These are phyloP conservation scores for Aspergillus pseudonomiae DNA, from an alignment of 2,329 filamentous ascomycete genomes.

Conservation along the genomic window DNA sequence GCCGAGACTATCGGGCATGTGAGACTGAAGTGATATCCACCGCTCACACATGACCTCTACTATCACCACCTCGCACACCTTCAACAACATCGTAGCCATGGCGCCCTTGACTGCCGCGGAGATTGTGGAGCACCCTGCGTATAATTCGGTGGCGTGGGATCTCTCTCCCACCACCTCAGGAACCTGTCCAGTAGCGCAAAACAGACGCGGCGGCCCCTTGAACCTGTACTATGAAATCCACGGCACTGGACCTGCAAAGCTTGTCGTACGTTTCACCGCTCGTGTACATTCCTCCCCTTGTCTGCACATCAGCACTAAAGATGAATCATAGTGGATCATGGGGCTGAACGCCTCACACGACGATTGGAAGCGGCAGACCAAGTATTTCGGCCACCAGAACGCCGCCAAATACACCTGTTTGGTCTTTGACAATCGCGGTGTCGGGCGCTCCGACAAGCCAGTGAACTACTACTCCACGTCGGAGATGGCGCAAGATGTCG, in stretches of 20 bases:
- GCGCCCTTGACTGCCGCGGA: slow-evolving; percentile 36
- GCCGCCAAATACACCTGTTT: slow-evolving; percentile 71
- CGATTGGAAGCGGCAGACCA: slow-evolving; percentile 81
- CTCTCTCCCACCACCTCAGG: slow-evolving; percentile 68
- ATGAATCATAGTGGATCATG: slow-evolving; percentile 68
- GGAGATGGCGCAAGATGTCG: slow-evolving; percentile 78
- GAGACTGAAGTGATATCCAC: not conserved
- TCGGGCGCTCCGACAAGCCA: slow-evolving; percentile 79
- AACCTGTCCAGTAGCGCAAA: slow-evolving; percentile 65
- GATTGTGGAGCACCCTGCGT: slow-evolving; percentile 37
- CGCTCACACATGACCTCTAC: not conserved
- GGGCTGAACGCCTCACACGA: slow-evolving; percentile 71
- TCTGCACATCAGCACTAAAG: not conserved
- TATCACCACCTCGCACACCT: not conserved
- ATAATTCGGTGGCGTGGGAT: slow-evolving; percentile 33
- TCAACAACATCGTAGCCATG: slow-evolving; percentile 10
- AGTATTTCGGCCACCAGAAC: slow-evolving; percentile 75
- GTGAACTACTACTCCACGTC: slow-evolving; percentile 76
- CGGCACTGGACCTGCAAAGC: slow-evolving; percentile 69
- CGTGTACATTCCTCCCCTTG: not conserved
- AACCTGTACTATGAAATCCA: slow-evolving; percentile 80
- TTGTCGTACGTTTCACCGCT: slow-evolving; percentile 64
- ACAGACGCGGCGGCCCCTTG: slow-evolving; percentile 69
- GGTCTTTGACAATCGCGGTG: slow-evolving; percentile 81
- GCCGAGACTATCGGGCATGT: not conserved